Evolutionary conservation across 75 land plant species (phyloP).

Genomic region (Selaginella moellendorffii): DNA sequence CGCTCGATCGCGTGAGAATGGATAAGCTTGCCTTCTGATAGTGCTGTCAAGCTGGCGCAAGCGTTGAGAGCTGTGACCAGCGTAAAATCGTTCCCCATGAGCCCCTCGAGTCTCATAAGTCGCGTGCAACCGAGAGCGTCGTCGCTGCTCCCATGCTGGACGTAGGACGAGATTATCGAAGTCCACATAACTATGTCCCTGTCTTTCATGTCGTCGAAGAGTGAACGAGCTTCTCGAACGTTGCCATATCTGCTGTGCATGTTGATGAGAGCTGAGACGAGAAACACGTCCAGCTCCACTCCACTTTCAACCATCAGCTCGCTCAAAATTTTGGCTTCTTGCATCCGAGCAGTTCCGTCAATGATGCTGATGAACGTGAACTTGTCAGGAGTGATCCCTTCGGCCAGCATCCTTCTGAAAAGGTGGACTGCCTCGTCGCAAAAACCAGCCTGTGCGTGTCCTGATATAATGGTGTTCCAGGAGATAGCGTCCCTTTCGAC

Average conservation of each 20-base stretch:
- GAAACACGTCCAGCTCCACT: background rate
- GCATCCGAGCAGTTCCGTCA: background rate
- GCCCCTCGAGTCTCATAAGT: background rate
- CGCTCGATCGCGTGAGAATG: background rate
- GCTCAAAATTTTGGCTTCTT: background rate
- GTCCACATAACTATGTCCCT: background rate
- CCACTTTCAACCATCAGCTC: background rate
- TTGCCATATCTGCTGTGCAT: background rate
- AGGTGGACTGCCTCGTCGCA: background rate
- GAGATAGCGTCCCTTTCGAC: background rate
- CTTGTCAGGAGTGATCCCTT: background rate
- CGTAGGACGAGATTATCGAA: background rate
- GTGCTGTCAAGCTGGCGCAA: background rate
- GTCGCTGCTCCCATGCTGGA: background rate
- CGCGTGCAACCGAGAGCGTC: background rate
- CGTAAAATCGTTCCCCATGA: background rate
- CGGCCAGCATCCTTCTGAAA: background rate
- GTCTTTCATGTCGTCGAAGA: background rate
- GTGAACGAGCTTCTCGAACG: background rate
- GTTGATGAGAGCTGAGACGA: background rate
- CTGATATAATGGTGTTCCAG: background rate
- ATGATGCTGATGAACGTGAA: background rate
- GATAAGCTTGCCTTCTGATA: background rate
- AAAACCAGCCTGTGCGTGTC: background rate
- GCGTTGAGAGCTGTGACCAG: background rate